These are phyloP conservation scores for Caloboletus firmus DNA, from an alignment of 1,284 basidiomycete genomes.

Conservation along the genomic window DNA sequence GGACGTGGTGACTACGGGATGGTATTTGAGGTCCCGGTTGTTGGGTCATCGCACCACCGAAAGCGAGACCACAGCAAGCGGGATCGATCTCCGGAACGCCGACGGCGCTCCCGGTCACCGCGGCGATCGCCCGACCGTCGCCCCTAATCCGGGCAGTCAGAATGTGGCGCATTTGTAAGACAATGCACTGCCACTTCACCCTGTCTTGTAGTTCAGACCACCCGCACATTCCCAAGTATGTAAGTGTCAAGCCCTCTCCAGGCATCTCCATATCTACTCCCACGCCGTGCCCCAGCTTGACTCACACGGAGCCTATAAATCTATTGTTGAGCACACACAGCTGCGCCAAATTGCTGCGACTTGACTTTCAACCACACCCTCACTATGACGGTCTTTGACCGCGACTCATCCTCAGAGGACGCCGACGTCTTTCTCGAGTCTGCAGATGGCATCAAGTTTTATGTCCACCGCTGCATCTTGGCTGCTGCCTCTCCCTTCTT, in stretches of 20 bases:
- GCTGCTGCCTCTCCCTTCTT: slow-evolving; percentile 66
- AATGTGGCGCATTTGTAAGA: no score
- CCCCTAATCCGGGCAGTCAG: no score
- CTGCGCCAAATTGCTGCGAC: not conserved
- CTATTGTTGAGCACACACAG: not conserved
- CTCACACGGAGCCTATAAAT: slow-evolving; percentile 22
- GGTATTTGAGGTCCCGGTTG: slow-evolving; percentile 67
- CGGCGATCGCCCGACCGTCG: slow-evolving; percentile 10
- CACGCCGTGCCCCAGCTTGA: slow-evolving; percentile 3
- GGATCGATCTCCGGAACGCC: slow-evolving; percentile 24
- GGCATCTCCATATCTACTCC: not conserved
- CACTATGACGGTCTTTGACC: slow-evolving; percentile 29
- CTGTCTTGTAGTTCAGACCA: slow-evolving; percentile 22
- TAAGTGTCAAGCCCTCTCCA: not conserved
- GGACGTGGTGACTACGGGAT: slow-evolving; percentile 55
- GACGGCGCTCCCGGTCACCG: slow-evolving; percentile 28
- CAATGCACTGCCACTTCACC: slow-evolving; percentile 3
- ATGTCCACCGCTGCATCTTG: slow-evolving; percentile 62
- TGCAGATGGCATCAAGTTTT: slow-evolving; percentile 49
- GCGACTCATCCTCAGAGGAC: slow-evolving; percentile 45
- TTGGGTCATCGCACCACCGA: slow-evolving; percentile 19
- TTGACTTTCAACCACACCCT: not conserved
- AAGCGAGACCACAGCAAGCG: slow-evolving; percentile 25
- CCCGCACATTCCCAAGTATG: not conserved
- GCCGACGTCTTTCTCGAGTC: slow-evolving; percentile 59